A percentile compares a stretch with the other conserved stretches of the same genome.
Conservation (phyloP, 2,329 filamentous ascomycete genomes). For the Trichoderma polysporum region DNA sequence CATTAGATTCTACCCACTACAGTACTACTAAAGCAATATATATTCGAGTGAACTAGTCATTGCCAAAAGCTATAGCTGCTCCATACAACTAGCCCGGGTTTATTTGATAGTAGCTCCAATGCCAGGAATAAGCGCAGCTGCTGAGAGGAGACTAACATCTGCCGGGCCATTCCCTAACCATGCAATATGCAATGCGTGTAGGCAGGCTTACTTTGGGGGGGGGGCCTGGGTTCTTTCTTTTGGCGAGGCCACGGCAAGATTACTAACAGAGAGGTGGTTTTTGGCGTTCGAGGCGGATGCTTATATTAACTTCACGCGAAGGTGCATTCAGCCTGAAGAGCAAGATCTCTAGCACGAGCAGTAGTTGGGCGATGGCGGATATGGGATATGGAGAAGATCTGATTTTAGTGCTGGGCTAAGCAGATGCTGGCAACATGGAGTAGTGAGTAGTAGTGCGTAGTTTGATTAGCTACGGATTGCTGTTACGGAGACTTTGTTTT, state of each 20-base stretch:
- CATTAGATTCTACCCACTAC: neutral
- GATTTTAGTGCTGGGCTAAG: neutral
- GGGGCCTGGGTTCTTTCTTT: neutral
- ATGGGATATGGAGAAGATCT: neutral
- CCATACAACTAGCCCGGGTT: neutral
- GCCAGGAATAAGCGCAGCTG: neutral
- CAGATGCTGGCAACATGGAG: conserved; percentile 12
- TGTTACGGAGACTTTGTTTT: neutral
- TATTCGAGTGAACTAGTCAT: neutral
- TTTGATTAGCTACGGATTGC: neutral
- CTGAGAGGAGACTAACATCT: neutral
- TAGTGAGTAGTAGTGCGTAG: neutral
- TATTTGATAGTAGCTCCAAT: neutral
- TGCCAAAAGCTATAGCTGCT: neutral
- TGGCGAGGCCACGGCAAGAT: neutral
- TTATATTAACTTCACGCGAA: conserved; percentile 8
- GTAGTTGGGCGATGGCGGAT: neutral
- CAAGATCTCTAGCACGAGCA: neutral
- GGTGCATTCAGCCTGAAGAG: neutral
- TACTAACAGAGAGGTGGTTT: neutral
- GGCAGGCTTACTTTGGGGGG: neutral
- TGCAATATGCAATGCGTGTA: neutral
- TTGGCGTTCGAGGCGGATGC: neutral
- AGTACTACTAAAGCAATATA: neutral
- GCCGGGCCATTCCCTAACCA: neutral